Evolutionary conservation across 257 asterid genomes (phyloP), one percentile per base, ranked within the genome.

Genomic region (Nicotiana knightiana): DNA sequence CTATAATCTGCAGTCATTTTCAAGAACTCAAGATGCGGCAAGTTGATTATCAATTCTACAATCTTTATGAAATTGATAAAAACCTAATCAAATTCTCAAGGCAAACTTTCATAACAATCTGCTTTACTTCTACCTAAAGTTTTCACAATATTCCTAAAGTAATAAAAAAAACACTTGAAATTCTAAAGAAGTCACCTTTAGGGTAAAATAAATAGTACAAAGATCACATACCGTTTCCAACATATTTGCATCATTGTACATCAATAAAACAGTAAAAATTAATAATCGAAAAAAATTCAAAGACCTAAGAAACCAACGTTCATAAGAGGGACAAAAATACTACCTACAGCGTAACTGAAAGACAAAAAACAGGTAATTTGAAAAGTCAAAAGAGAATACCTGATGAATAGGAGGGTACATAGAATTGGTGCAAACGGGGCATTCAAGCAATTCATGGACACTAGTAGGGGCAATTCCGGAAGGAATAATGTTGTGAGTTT

Each of bases 381-480:
- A 43, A 30, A 9, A 63, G 9, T 37, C 67, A 78, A 83, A n/a
- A 61, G 65, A 28, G 17, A 68, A 67, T 65, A 93, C 98, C 98
- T 93, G 98, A 86, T 93, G 97, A 71, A 93, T 93, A 43, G 98
- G 98, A 4, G 98, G 98, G 85, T 92, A 93, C 98, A 93, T 93
- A 76, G 97, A 93, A 85, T 93, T 93, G 77, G 95, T 93, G 64
- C 98, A 93, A 83, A 93, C 97, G 66, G 98, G 98, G 89, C 98
- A 93, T 87, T 93, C 98, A 71, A 93, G 93, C 89, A 93, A 91
- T 85, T 93, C 98, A 83, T 93, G 94, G 82, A 93, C 96, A 81
- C 93, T 91, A 9, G 93, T 87, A 2, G 97, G 96, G 59, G 78
- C 93, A 68, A 88, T 82, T 84, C 89, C 94, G 64, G 96, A 63